phyloP scores from a whole-genome alignment of 2,329 filamentous ascomycete genomes.

The Lachnellula hyalina region DNA sequence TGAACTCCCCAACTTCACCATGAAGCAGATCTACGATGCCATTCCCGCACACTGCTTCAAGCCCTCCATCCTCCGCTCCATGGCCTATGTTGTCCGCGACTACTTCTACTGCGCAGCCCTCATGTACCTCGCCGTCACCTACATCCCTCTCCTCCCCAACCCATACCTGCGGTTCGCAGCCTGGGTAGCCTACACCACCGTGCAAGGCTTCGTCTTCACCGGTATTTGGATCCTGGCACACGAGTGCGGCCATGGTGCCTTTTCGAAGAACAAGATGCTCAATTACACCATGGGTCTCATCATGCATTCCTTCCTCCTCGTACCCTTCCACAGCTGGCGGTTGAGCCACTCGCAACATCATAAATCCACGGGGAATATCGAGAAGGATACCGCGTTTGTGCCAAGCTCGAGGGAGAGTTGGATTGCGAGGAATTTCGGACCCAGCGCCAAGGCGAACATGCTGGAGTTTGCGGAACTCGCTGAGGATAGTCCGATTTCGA shows the following conservation, averaged over 20 bases:
- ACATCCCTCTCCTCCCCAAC: slow-evolving; percentile 47
- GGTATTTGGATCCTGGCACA: slow-evolving; percentile 69
- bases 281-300: slow-evolving; percentile 62
- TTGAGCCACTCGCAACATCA: slow-evolving; percentile 66
- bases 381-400: slow-evolving; percentile 62
- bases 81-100: slow-evolving; percentile 55
- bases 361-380: slow-evolving; percentile 61
- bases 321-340: slow-evolving; percentile 71
- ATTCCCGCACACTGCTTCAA: slow-evolving; percentile 61
- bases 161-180: slow-evolving; percentile 41
- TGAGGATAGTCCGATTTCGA: slow-evolving; percentile 58
- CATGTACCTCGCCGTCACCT: slow-evolving; percentile 44
- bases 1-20: slow-evolving; percentile 31
- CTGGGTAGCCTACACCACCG: slow-evolving; percentile 57
- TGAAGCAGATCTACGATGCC: slow-evolving; percentile 37
- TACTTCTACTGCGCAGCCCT: slow-evolving; percentile 45
- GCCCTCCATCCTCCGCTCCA: slow-evolving; percentile 48
- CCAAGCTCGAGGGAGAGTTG: slow-evolving; percentile 40
- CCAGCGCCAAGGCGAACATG: slow-evolving; percentile 26
- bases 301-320: slow-evolving; percentile 60
- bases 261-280: slow-evolving; percentile 50
- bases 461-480: slow-evolving; percentile 47
- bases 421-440: slow-evolving; percentile 26
- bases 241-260: slow-evolving; percentile 67
- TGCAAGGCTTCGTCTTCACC: slow-evolving; percentile 62